These are phyloP conservation scores for Eurotiales sp. DNA, from an alignment of 2,329 filamentous ascomycete genomes.

Conservation along the genomic window DNA sequence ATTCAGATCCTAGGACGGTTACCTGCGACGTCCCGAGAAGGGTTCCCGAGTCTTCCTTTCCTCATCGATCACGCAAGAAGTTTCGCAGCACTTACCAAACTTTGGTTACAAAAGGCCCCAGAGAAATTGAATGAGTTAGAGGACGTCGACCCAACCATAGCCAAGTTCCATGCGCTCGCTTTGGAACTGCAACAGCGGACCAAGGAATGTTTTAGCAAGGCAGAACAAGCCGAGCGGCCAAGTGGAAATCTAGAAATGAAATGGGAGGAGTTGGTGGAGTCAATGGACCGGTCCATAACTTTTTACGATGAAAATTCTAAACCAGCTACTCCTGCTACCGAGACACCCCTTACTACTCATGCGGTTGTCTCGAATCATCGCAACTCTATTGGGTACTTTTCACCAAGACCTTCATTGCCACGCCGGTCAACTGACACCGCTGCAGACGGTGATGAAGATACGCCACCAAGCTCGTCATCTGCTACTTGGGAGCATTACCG, in stretches of 20 bases:
- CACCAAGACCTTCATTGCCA: conserved; percentile 32
- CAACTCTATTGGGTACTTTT: conserved; percentile 41
- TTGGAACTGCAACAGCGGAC: conserved; percentile 41
- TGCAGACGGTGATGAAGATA: conserved; percentile 41
- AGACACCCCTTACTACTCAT: conserved; percentile 27
- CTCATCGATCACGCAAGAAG: conserved; percentile 85
- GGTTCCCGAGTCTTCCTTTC: conserved; percentile 88
- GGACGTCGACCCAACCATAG: conserved; percentile 35
- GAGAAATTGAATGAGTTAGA: conserved; percentile 36
- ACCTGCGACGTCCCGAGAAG: conserved; percentile 76
- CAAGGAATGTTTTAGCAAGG: conserved; percentile 43
- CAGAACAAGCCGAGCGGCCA: conserved; percentile 48
- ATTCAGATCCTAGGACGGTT: conserved; percentile 83
- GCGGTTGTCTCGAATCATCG: conserved; percentile 33
- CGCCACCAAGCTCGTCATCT: conserved; percentile 42
- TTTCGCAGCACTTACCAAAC: conserved; percentile 74
- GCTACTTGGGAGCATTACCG: conserved; percentile 41
- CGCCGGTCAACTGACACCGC: conserved; percentile 37
- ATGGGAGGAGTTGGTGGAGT: conserved; percentile 48
- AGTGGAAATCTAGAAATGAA: conserved; percentile 44
- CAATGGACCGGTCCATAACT: conserved; percentile 43
- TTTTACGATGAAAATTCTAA: conserved; percentile 41
- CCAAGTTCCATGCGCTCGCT: conserved; percentile 43
- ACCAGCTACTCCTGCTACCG: conserved; percentile 34
- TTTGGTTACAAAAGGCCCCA: conserved; percentile 43